Base-by-base conservation (phyloP, 2,329 filamentous ascomycete genomes). In the Xylaria sp. region DNA sequence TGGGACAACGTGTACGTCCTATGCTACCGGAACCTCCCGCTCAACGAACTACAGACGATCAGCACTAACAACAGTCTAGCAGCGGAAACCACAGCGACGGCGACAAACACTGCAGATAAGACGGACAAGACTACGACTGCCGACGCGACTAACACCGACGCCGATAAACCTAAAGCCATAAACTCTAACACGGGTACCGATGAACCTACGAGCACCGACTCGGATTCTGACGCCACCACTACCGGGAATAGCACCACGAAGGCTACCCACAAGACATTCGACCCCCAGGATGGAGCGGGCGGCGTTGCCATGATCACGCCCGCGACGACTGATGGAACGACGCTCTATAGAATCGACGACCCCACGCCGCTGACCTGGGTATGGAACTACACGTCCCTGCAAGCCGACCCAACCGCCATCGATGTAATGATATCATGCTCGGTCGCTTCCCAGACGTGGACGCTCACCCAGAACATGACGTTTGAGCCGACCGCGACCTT, bases 351-450 rank as follows among this genome's bases (percentile, higher is more conserved):
- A 65, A 83, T 87, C 56, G 80, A 82, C 56, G 78, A 86, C 53
- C 57, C 60, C 9, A 65, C 65, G 64, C 74, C 74, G 41, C 73
- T 86, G 40, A 87, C 83, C 13, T 84, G 82, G 70, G 78, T 72
- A 43, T 88, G 84, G 84, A 87, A 87, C 72, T 88, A 87, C 73
- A 88, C 85, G 2, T 79, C 79, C 41, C 69, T 88, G 24, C 74
- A 77, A 50, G 82, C 73, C 21, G 80, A 76, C 1, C 85, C 85
- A 1, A 84, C 81, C 2, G 84, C 83, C 39, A 66, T 88, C 52
- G 83, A 88, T 59, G 74, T 88, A 13, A 69, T 86, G 52, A 75
- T 84, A 29, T 82, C 80, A 60, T 85, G 81, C 73, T 79, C 78
- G 39, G 69, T 69, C 7, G 80, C 76, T 41, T 70, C 74, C 18